Percentiles rank a stretch among this genome's conserved stretches.
phyloP scores from a whole-genome alignment of 371 early-diverging fungal genomes.

The Quaeritorhiza haematococci region DNA sequence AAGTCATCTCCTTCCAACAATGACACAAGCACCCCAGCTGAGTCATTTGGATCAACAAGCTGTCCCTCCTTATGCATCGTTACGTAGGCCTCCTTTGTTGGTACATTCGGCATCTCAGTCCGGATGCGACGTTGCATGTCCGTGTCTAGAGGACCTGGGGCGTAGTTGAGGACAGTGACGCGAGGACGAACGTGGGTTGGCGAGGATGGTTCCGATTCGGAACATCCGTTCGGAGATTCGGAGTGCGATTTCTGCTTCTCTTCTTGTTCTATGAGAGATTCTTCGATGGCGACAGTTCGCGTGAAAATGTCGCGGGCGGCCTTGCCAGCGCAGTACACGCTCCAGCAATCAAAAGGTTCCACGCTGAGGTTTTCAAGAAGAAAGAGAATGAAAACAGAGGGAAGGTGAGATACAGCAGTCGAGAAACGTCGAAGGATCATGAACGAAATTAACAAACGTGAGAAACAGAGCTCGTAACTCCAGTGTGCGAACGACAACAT shows the following conservation, averaged over 20 bases:
- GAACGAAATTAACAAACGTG: too few relatives aligned
- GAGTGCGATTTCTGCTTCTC: slow-evolving; percentile 11
- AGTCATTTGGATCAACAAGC: slow-evolving; percentile 67
- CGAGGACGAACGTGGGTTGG: slow-evolving; percentile 9
- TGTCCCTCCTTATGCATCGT: slow-evolving; percentile 47
- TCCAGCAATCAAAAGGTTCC: slow-evolving; percentile 72
- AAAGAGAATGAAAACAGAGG: too few relatives aligned
- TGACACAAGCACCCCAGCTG: slow-evolving; percentile 57
- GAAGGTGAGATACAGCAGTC: too few relatives aligned
- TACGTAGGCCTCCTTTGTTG: slow-evolving; percentile 54
- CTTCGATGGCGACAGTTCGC: slow-evolving; percentile 61
- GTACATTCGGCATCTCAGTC: slow-evolving; percentile 64
- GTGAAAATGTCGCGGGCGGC: slow-evolving; percentile 83
- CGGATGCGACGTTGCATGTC: slow-evolving; percentile 80
- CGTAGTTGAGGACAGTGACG: slow-evolving; percentile 74
- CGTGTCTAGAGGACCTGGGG: slow-evolving; percentile 88
- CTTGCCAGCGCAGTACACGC: slow-evolving; percentile 80
- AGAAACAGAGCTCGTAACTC: too few relatives aligned
- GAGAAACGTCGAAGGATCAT: too few relatives aligned
- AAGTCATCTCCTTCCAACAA: slow-evolving; percentile 53
- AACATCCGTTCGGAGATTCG: too few relatives aligned
- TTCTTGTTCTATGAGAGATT: slow-evolving; percentile 29
- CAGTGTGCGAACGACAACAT: too few relatives aligned
- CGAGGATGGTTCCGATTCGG: too few relatives aligned
- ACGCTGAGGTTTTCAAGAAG: slow-evolving; percentile 22